Base-by-base conservation (phyloP, 2,329 filamentous ascomycete species). In the Aspergillus ochraceus region DNA sequence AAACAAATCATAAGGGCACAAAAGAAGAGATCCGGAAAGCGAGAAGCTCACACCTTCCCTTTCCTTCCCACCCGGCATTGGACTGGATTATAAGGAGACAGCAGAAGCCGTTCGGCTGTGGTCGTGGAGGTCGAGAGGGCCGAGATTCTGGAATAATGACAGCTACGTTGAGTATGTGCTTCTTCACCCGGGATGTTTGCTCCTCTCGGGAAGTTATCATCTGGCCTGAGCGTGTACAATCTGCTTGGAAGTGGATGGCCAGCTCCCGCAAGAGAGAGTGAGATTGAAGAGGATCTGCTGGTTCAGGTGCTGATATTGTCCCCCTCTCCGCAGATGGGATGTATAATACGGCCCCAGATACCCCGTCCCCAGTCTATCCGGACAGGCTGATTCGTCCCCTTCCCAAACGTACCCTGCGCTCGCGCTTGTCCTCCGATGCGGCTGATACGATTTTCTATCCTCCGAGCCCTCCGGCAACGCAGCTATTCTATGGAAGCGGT, bases 341-440 rank as follows among this genome's bases (percentile, higher is more conserved):
- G 69, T 82, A 81, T 72, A 79, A 80, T 65, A 78, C 80, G 69
- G 76, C 77, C 69, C 78, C 80, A 66, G 92, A 97, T 81, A 89
- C 90, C 60, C 84, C 88, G 64, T 95, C 92, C 61, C 87, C 90
- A 60, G 83, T 91, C 70, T 96, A 91, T 74, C 92, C 92, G 66
- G 91, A 96, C 74, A 89, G 95, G 76, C 90, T 94, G 62, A 99
- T 99, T 74, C 89, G 92, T 72, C 95, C 95, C 58, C 81, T 99
- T 61, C 95, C 95, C 49, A 95, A 91, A 78, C 90, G 92, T 70
- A 89, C 91, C 65, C 84, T 99, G 57, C 91, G 93, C 69, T 92
- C 95, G 74, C 88, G 91, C 58, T 83, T 99, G 55, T 93, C 94
- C 32, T 89, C 91, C 61, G 91, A 96, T 74, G 88, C 90, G 68